A percentile compares a stretch with the other conserved stretches of the same genome.
These are phyloP conservation scores for Aureobasidium sp. DNA, from an alignment of 2,329 filamentous ascomycete species.

Conservation along the genomic window DNA sequence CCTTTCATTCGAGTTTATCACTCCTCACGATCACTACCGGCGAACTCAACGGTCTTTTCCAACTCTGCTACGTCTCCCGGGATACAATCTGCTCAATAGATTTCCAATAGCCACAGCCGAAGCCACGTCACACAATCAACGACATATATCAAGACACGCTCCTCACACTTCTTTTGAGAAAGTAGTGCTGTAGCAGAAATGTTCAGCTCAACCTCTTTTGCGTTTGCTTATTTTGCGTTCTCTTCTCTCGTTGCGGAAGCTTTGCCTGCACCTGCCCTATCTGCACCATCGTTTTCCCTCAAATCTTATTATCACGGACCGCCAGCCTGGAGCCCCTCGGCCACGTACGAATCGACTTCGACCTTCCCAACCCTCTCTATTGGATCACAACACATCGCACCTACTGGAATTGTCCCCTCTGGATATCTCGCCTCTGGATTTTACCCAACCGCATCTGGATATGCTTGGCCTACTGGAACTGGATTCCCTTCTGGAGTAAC, in stretches of 20 bases:
- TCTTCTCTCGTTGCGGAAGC: conserved; percentile 9
- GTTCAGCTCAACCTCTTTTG: conserved; percentile 14
- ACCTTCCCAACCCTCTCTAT: conserved; percentile 8
- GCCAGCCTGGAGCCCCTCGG: conserved; percentile 12
- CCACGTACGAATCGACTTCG: conserved; percentile 14
- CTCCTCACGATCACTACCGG: conserved; percentile 25
- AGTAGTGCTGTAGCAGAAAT: conserved; percentile 15
- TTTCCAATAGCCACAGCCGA: conserved; percentile 11
- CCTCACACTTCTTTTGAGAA: conserved; percentile 5
- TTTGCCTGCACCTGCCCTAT: conserved; percentile 13
- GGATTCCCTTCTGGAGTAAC: conserved; percentile 16
- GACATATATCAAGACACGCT: conserved; percentile 5
- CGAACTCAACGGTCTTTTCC: conserved; percentile 45
- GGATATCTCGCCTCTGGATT: conserved; percentile 13
- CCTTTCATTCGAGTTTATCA: conserved; percentile 14
- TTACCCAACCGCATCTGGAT: conserved; percentile 16
- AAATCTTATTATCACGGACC: conserved; percentile 11
- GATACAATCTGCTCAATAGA: conserved; percentile 15
- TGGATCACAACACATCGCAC: conserved; percentile 7
- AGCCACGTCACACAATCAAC: conserved; percentile 6
- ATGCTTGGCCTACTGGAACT: conserved; percentile 17
- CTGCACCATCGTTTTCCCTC: conserved; percentile 5
- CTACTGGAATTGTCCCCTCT: conserved; percentile 11
- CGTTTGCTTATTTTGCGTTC: conserved; percentile 14
- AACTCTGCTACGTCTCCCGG: conserved; percentile 23